Conservation (phyloP, 306 rosid genomes). For the Castanea sativa region DNA sequence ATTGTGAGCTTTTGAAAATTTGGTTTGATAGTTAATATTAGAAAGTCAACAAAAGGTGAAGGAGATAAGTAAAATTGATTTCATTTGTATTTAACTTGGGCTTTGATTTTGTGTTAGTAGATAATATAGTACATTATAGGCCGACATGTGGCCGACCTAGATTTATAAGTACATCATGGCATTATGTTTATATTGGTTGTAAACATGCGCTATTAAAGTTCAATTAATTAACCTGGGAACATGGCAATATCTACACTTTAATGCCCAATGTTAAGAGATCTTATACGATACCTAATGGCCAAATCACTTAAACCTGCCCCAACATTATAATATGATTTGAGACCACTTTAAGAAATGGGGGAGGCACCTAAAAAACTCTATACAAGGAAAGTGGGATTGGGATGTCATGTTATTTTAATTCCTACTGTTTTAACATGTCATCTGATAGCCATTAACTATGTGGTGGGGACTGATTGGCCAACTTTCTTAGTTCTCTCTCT, state of each 20-base stretch:
- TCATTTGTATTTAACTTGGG: background rate
- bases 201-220: background rate
- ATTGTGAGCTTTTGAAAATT: too few species aligned
- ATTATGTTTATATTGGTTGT: background rate
- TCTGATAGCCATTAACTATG: background rate
- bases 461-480: background rate
- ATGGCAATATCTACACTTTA: background rate
- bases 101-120: background rate
- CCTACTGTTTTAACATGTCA: background rate
- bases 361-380: background rate
- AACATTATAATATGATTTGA: background rate
- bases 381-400: constrained; percentile 28
- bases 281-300: background rate
- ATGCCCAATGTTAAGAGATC: background rate
- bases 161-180: background rate
- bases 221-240: background rate
- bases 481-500: background rate
- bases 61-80: background rate
- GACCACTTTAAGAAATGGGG: constrained; percentile 30
- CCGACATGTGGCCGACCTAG: background rate
- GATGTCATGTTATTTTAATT: background rate
- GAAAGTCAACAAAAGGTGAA: background rate
- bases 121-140: background rate
- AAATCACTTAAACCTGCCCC: background rate
- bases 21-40: too few species aligned